Evolutionary conservation across 83 land plant genomes (phyloP), one percentile per base, ranked within the genome.

Genomic region (Isoetes engelmannii): DNA sequence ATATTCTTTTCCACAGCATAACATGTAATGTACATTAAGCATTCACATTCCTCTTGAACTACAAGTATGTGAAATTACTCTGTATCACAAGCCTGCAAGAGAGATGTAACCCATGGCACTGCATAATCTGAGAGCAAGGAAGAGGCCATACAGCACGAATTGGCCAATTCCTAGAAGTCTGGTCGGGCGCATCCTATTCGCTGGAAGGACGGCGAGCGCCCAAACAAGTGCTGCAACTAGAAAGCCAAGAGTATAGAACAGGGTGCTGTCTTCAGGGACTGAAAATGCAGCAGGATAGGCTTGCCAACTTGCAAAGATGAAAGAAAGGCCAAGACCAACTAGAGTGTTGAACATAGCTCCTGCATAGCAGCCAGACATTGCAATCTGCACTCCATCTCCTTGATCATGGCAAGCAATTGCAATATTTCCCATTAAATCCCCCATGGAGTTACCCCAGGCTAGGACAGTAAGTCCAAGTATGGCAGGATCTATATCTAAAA

Each of bases 391-490:
- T 15, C 94, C 82, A 60, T 89, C 88, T 4, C 88, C 86, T 15
- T 83, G 37, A 12, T 17, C 88, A 72, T 83, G 84, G 79, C 81
- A 71, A 4, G 95, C 86, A 71, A 90, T 61, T 1, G 89, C 83
- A 47, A 77, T 58, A 71, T 90, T 90, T 57, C 91, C 89, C 84
- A 87, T 80, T 75, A 87, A 70, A 80, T 90, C 95, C 44, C 95
- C 95, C 85, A 90, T 90, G 6, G 95, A 90, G 59, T 90, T 90
- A 6, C 93, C 95, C 95, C 95, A 87, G 12, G 92, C 95, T 68
- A 90, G 74, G 28, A 90, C 86, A 8, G 95, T 90, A 57, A 90
- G 61, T 8, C 88, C 91, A 37, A 87, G 84, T 7, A 90, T 79
- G 4, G 95, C 83, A 8, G 95, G 88, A 59, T 82, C 86, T 12